Evolutionary conservation across 495 filamentous ascomycete genomes (phyloP).

Genomic region (Trichocladium antarcticum): DNA sequence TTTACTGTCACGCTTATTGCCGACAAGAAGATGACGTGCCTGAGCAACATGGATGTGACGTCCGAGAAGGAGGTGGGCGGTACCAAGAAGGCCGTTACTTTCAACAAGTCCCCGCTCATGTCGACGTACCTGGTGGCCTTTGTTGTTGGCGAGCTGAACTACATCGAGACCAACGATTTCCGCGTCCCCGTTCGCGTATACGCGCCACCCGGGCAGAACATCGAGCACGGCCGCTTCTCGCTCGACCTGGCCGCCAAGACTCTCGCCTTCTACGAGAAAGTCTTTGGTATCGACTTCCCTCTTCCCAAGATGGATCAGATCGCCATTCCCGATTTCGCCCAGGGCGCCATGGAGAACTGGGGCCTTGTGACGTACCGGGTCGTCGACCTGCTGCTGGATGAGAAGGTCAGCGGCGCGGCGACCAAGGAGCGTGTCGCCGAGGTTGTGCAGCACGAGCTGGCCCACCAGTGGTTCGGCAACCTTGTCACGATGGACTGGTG

Average conservation of each 20-base stretch:
- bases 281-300: constrained; percentile 61
- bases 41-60: constrained; percentile 73
- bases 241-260: constrained; percentile 58
- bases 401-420: constrained; percentile 83
- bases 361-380: constrained; percentile 90
- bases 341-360: constrained; percentile 99
- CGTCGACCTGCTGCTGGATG: constrained; percentile 83
- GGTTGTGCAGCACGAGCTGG: constrained; percentile 91
- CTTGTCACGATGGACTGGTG: constrained; percentile 99
- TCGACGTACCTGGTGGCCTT: constrained; percentile 71
- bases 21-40: constrained; percentile 59
- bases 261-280: constrained; percentile 62
- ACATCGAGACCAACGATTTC: constrained; percentile 63
- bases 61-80: constrained; percentile 49
- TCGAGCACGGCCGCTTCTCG: constrained; percentile 57
- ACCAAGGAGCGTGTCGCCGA: constrained; percentile 88
- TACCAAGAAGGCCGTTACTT: constrained; percentile 59
- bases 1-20: constrained; percentile 66
- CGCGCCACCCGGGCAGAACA: constrained; percentile 50
- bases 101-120: constrained; percentile 65
- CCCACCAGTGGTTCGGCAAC: constrained; percentile 99
- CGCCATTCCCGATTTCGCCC: constrained; percentile 85
- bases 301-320: constrained; percentile 94
- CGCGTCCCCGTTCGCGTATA: constrained; percentile 63
- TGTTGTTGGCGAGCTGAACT: constrained; percentile 64